A percentile compares a stretch with the other conserved stretches of the same genome.
Conservation (phyloP, 345 rosid genomes). For the Anastatica hierochuntica region DNA sequence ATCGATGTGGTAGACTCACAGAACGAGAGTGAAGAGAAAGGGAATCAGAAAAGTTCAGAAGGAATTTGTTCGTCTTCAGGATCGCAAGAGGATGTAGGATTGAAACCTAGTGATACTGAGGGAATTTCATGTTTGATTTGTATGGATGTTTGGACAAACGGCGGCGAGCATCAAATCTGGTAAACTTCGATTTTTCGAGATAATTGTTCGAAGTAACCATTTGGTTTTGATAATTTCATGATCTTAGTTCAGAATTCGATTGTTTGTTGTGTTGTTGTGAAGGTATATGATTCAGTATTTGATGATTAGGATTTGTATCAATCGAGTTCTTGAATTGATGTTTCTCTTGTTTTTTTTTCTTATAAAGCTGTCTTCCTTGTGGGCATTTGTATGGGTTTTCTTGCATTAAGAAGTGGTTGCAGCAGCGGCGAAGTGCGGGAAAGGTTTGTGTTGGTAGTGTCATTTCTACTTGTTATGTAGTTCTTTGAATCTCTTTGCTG, state of each 20-base stretch:
- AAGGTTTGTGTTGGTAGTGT: slow-evolving; percentile 50
- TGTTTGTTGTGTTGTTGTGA: too few relatives aligned
- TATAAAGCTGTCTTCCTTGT: slow-evolving; percentile 93
- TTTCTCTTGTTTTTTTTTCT: neutral
- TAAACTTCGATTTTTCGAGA: too few relatives aligned
- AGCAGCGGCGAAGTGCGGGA: slow-evolving; percentile 36
- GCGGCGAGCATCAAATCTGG: slow-evolving; percentile 72
- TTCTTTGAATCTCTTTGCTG: neutral
- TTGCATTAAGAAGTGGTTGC: slow-evolving; percentile 70
- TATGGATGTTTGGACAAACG: slow-evolving; percentile 64
- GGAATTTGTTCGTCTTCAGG: slow-evolving; percentile 25
- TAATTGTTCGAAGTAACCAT: too few relatives aligned
- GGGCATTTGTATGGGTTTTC: slow-evolving; percentile 83
- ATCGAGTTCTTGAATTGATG: too few relatives aligned
- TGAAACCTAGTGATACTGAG: slow-evolving; percentile 44
- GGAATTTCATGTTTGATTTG: slow-evolving; percentile 72
- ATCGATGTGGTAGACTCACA: slow-evolving; percentile 9
- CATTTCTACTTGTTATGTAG: too few relatives aligned
- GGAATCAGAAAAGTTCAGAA: slow-evolving; percentile 25
- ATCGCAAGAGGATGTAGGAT: slow-evolving; percentile 37
- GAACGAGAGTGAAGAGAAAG: slow-evolving; percentile 19
- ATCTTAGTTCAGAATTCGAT: neutral
- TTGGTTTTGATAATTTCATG: neutral
- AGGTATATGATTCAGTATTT: too few relatives aligned
- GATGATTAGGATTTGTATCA: too few relatives aligned